A percentile compares a stretch with the other conserved stretches of the same genome.
Evolutionary conservation across 179 eudicot genomes (phyloP).

Genomic region (Corrigiola litoralis): DNA sequence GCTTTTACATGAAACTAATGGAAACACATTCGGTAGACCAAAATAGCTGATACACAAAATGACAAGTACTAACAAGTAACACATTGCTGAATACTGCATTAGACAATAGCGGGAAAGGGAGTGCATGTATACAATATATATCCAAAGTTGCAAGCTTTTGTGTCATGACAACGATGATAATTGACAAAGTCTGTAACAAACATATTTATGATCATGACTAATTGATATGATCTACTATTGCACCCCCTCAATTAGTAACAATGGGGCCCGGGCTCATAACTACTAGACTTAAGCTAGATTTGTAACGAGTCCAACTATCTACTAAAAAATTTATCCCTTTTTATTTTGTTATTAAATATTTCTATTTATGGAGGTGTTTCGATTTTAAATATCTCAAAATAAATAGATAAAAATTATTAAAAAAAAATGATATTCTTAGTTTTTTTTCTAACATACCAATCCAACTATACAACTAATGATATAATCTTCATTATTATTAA

Average conservation of each 20-base stretch:
- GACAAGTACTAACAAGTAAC: constrained; percentile 6
- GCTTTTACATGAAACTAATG: too few relatives aligned
- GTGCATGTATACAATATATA: neutral
- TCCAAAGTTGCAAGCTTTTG: neutral
- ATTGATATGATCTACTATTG: neutral
- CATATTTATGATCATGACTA: neutral
- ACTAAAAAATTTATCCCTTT: too few relatives aligned
- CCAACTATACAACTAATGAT: too few relatives aligned
- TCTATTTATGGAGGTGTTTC: too few relatives aligned
- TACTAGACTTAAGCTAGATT: too few relatives aligned
- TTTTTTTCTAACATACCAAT: too few relatives aligned
- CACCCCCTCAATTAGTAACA: neutral
- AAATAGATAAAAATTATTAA: neutral
- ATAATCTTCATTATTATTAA: too few relatives aligned
- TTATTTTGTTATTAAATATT: too few relatives aligned
- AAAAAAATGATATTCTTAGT: neutral
- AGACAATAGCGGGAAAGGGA: constrained; percentile 18
- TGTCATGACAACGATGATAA: neutral
- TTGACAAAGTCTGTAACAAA: constrained; percentile 8
- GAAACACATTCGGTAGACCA: too few relatives aligned
- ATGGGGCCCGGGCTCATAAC: neutral
- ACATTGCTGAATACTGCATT: constrained; percentile 19
- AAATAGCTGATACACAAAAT: constrained; percentile 10
- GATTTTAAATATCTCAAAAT: too few relatives aligned
- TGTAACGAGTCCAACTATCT: too few relatives aligned